Base-by-base conservation (phyloP, 352 stramenopile genomes). In the Phytophthora sansomeana region DNA sequence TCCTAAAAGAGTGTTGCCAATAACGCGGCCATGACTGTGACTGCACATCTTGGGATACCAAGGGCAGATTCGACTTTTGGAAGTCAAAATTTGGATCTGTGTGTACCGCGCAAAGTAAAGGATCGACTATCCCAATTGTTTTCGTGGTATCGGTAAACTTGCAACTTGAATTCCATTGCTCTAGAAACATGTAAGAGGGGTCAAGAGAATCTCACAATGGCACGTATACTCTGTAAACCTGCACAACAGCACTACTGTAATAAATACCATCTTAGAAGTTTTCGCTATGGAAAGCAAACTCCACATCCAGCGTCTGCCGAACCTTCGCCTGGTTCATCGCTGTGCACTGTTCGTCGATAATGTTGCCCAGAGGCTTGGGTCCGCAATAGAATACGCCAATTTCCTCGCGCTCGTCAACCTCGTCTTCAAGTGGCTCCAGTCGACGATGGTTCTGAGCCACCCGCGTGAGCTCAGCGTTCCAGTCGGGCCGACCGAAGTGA, bases 371-470 rank as follows among this genome's bases (percentile, higher is more conserved):
- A 0, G 64, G 59, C 50, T 89, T 85, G 0, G 84, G 84, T 0
- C 89, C 89, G 21, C 89, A 93, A 55, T 89, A 89, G 56, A 95
- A 95, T 10, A 95, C 83, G 4, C 83, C 87, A 17, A 92, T 85
- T 26, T 93, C 81, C 32, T 93, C 80, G 3, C 73, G 65, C 16
- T 81, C 75, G 3, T 67, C 61, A n/a, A 67, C 57, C 9, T 50
- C 55, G 10, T 70, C 61, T 8, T 54, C 49, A 6, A 72, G 17
- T 3, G 67, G 63, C 47, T 83, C 72, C 24, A 83, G 46, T 3
- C 39, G 64, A 3, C 68, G 69, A 59, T 85, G 77, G 36, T 83
- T 85, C 9, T 56, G 56, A 16, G 74, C 72, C 32, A 96, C 84
- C 14, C 74, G 75, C 11, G 78, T 44, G 19, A 94, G 72, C 69